Base-by-base conservation (phyloP, 2,329 filamentous ascomycete genomes). In the Ustilaginoidea virens region DNA sequence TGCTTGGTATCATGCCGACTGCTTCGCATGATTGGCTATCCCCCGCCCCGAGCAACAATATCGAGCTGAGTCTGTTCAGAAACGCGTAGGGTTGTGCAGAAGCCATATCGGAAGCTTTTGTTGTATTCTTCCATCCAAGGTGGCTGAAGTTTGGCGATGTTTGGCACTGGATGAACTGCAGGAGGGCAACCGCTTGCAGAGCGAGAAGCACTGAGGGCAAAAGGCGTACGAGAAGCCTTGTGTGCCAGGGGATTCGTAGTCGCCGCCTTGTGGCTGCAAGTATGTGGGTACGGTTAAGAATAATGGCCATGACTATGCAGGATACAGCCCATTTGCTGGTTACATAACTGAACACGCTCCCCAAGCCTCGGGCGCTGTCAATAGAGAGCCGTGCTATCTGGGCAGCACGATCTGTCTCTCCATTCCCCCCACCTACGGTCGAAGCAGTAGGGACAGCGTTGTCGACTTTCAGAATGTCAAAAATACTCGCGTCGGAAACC, bases 311-410 rank as follows among this genome's bases (percentile, higher is more conserved):
- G 21, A 76, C 71, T 42, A 96, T 75, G 43, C 85, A 94, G 29
- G 77, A 75, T 33, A 96, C 59, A 1, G 87, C 86, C 90, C 90
- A 96, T 52, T 80, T 80, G 52, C 82, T 92, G 1, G 81, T 92
- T 24, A 85, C 65, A 53, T 96, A 98, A 42, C 74, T 80, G 53
- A 96, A 86, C 33, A 96, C 73, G 36, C 81, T 85, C 25, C 82
- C 80, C 24, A 94, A 63, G 24, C 80, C 83, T 46, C 76, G 71
- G 2, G 64, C 59, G 15, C 69, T 57, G 39, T 75, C 71, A 37
- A 71, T 49, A 5, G 69, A 64, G 36, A 75, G 60, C 18, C 58
- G 58, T 5, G 63, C 60, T 20, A 43, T 36, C 17, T 40, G 36
- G n/a, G 39, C 29, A 17, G 38, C 34, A 12, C 37, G 14, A 14